These are phyloP conservation scores for Corylus heterophylla DNA, from an alignment of 306 rosid genomes.

Conservation along the genomic window DNA sequence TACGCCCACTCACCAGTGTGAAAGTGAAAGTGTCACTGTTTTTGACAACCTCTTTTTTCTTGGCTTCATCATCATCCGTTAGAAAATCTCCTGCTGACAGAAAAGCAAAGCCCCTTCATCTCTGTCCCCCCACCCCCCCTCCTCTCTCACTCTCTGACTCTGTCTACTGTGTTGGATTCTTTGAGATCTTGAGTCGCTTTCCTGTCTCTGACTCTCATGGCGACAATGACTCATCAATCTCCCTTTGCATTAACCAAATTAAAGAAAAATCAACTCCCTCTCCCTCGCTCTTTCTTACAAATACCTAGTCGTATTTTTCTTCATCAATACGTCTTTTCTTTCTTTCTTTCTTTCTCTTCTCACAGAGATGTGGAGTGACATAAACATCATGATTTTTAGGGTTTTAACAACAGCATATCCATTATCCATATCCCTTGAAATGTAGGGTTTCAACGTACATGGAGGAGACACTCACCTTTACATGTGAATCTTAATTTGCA, in stretches of 20 bases:
- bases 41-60: background rate
- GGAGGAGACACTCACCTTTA: background rate
- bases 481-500: background rate
- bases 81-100: background rate
- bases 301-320: slow-evolving; percentile 3
- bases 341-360: background rate
- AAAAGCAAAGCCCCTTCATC: background rate
- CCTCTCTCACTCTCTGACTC: background rate
- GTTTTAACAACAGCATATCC: slow-evolving; percentile 11
- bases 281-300: slow-evolving; percentile 1
- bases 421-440: background rate
- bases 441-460: slow-evolving; percentile 1
- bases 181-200: slow-evolving; percentile 38
- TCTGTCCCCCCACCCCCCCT: background rate
- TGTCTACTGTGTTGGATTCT: slow-evolving; percentile 24
- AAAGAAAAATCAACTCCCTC: background rate
- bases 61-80: background rate
- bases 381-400: slow-evolving; percentile 16
- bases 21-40: background rate
- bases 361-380: background rate
- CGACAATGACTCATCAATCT: slow-evolving; percentile 41
- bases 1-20: no score
- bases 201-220: slow-evolving; percentile 42
- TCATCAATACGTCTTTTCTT: background rate
- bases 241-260: background rate